Percentiles rank a stretch among this genome's conserved stretches.
phyloP scores from a whole-genome alignment of 345 rosid genomes.

The Populus ilicifolia region DNA sequence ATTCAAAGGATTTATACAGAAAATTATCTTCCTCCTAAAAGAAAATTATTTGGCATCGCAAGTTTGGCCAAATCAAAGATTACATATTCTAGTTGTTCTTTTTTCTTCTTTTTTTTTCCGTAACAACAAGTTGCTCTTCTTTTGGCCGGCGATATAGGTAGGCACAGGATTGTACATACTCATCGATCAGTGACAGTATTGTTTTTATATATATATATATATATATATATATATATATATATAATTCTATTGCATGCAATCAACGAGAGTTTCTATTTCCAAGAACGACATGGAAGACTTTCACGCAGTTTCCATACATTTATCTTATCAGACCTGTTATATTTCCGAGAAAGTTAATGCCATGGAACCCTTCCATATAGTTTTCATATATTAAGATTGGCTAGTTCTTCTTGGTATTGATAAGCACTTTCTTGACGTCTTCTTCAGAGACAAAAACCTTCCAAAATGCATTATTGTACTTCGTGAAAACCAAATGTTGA shows the following conservation, averaged over 20 bases:
- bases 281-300: neutral
- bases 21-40: no score
- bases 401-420: neutral
- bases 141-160: neutral
- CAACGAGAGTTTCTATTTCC: neutral
- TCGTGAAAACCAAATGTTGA: neutral
- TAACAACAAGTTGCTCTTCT: neutral
- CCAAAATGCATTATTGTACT: slow-evolving; percentile 18
- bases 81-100: neutral
- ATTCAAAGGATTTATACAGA: no score
- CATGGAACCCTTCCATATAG: neutral
- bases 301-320: neutral
- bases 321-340: neutral
- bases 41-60: no score
- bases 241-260: neutral
- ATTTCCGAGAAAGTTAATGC: neutral
- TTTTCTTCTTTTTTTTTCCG: neutral
- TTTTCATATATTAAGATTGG: no score
- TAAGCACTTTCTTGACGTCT: slow-evolving; percentile 1
- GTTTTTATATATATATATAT: no score
- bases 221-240: no score
- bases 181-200: no score
- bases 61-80: no score
- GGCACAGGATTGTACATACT: neutral
- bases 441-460: neutral